Evolutionary conservation across 1,284 basidiomycete genomes (phyloP), one percentile per base, ranked within the genome.

Genomic region (Tilletiaria anomala): DNA sequence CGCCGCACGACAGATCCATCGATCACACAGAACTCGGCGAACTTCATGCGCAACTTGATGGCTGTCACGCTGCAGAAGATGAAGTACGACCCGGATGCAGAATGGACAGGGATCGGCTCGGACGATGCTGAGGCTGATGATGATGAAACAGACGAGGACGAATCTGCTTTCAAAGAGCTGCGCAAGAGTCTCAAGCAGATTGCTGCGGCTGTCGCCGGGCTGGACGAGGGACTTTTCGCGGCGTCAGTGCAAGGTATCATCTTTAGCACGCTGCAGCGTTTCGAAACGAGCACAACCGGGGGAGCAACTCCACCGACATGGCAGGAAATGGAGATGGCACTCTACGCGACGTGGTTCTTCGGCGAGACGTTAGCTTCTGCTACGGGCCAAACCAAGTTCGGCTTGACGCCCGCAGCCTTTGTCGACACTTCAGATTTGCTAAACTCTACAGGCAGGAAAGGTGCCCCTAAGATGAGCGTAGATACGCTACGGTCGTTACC

Each of bases 291-390:
- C 22, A 45, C 42, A 0, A 37, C 49, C 44, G 77, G 79, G 2
- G 67, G 74, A 0, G 50, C 14, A 50, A 33, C 51, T 6, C 72
- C 35, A 52, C 59, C 93, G 16, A 76, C 82, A 38, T 99, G 94
- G 94, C 80, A 89, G 61, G 82, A 93, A 57, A 83, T 83, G 1
- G 93, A 99, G 67, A 74, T 97, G 16, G 87, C 85, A 0, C 72
- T 94, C 14, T 87, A 87, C 65, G 75, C 96, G 20, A 79, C 94
- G 1, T 94, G 79, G 65, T 83, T 89, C 24, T 97, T 87, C 58
- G 89, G 88, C 32, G 91, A 97, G 39, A 54, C 67, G 24, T 54
- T 65, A 37, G 53, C 56, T 2, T 5, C 34, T 29, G 51, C 61
- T n/a, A 47, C 46, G 10, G 58, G 51, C 15, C 43, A 51, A 18